phyloP scores from a whole-genome alignment of 495 filamentous ascomycete species.

The Hypoxylon rickii region DNA sequence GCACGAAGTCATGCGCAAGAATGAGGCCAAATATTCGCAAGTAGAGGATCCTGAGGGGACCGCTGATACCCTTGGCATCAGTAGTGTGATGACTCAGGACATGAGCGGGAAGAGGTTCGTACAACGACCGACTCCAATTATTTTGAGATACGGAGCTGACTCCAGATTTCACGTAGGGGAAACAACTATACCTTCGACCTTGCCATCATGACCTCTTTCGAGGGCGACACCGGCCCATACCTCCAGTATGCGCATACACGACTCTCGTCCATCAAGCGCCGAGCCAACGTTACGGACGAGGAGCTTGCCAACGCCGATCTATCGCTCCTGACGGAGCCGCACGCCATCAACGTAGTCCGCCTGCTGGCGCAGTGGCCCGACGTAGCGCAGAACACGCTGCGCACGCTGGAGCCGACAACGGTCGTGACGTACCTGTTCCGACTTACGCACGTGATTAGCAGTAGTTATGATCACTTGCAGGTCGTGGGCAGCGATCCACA shows the following conservation, averaged over 20 bases:
- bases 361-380: slow-evolving; percentile 68
- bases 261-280: slow-evolving; percentile 64
- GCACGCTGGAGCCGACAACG: slow-evolving; percentile 67
- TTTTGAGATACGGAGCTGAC: slow-evolving; percentile 1
- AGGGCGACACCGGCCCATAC: slow-evolving; percentile 72
- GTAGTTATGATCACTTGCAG: slow-evolving; percentile 79
- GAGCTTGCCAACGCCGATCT: slow-evolving; percentile 62
- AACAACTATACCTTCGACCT: slow-evolving; percentile 69
- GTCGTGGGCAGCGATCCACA: slow-evolving; percentile 75
- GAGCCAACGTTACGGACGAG: slow-evolving; percentile 54
- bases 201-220: slow-evolving; percentile 69
- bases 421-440: slow-evolving; percentile 84
- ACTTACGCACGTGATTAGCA: slow-evolving; percentile 84
- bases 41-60: slow-evolving; percentile 59
- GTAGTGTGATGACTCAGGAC: slow-evolving; percentile 68
- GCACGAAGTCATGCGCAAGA: slow-evolving; percentile 68
- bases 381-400: slow-evolving; percentile 64
- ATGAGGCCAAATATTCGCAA: slow-evolving; percentile 62
- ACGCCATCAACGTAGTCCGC: slow-evolving; percentile 64
- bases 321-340: slow-evolving; percentile 60
- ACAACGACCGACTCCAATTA: background rate
- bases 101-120: slow-evolving; percentile 66
- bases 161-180: slow-evolving; percentile 45
- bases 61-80: slow-evolving; percentile 64
- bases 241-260: slow-evolving; percentile 72